These are phyloP conservation scores for Trypanosoma vivax DNA, from an alignment of 208 protist species.

Conservation along the genomic window DNA sequence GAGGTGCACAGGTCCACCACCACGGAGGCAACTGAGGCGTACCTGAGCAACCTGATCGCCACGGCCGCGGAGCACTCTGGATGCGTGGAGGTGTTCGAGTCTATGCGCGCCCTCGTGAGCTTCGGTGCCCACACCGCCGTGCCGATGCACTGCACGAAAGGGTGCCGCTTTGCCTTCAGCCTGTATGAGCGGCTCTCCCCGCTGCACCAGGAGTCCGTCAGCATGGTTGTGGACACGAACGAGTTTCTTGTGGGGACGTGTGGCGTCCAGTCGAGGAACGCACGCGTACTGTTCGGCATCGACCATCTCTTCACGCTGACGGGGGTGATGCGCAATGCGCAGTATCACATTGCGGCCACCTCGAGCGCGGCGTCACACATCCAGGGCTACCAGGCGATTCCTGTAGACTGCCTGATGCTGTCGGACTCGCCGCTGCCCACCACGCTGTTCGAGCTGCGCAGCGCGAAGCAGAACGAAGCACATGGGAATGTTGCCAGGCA, in stretches of 20 bases:
- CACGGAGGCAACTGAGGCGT: not conserved
- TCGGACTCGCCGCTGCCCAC: constrained; percentile 28
- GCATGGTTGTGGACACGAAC: constrained; percentile 49
- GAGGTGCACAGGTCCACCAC: constrained; percentile 27
- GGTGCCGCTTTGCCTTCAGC: constrained; percentile 52
- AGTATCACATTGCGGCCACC: constrained; percentile 50
- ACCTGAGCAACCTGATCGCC: constrained; percentile 6
- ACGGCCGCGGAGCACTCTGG: constrained; percentile 23
- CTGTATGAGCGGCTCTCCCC: constrained; percentile 29
- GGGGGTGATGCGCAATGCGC: constrained; percentile 1
- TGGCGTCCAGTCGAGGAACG: constrained; percentile 20
- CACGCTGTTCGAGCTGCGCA: constrained; percentile 48
- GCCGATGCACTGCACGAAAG: constrained; percentile 48
- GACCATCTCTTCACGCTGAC: constrained; percentile 10
- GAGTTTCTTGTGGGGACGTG: constrained; percentile 66
- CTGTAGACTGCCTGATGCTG: constrained; percentile 43
- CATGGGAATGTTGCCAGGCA: constrained; percentile 26
- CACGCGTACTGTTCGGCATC: constrained; percentile 15
- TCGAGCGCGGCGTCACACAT: constrained; percentile 41
- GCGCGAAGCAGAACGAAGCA: constrained; percentile 10
- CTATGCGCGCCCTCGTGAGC: constrained; percentile 45
- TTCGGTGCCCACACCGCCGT: constrained; percentile 61
- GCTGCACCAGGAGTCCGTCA: constrained; percentile 27
- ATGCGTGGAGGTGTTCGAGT: constrained; percentile 47
- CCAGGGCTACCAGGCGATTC: constrained; percentile 30